phyloP scores from a whole-genome alignment of 495 filamentous ascomycete species.

The Penicillium daleae region DNA sequence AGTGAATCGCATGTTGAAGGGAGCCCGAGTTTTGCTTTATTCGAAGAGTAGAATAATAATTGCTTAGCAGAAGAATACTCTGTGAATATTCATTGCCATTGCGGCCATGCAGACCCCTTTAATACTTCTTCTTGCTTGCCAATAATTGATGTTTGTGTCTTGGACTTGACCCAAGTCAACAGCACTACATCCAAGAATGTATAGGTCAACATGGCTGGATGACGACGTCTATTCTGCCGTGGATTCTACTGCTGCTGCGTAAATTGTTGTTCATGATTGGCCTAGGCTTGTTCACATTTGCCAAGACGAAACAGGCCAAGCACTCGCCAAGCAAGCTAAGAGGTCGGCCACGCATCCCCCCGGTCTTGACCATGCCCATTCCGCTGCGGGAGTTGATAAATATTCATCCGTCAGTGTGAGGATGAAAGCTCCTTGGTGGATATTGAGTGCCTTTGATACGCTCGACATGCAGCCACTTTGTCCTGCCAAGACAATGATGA shows the following conservation, averaged over 20 bases:
- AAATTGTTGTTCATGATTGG: background rate
- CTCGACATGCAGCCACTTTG: background rate
- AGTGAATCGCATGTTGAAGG: constrained; percentile 3
- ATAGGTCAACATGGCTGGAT: background rate
- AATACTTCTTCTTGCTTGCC: background rate
- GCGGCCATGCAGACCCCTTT: background rate
- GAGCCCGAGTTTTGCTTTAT: background rate
- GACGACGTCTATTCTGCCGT: background rate
- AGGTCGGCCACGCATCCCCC: background rate
- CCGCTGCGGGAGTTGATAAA: background rate
- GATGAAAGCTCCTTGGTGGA: background rate
- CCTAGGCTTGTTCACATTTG: background rate
- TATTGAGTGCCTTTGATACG: background rate
- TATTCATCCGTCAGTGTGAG: background rate
- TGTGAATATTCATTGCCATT: background rate
- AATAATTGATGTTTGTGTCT: background rate
- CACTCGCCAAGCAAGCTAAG: constrained; percentile 1
- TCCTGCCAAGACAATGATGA: background rate
- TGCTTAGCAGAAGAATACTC: background rate
- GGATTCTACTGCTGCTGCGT: background rate
- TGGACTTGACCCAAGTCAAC: background rate
- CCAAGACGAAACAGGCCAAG: background rate
- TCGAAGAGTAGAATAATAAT: background rate
- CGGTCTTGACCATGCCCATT: background rate
- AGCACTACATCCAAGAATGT: background rate